These are phyloP conservation scores for Aspergillus calidoustus DNA, from an alignment of 2,329 filamentous ascomycete species.

Conservation along the genomic window DNA sequence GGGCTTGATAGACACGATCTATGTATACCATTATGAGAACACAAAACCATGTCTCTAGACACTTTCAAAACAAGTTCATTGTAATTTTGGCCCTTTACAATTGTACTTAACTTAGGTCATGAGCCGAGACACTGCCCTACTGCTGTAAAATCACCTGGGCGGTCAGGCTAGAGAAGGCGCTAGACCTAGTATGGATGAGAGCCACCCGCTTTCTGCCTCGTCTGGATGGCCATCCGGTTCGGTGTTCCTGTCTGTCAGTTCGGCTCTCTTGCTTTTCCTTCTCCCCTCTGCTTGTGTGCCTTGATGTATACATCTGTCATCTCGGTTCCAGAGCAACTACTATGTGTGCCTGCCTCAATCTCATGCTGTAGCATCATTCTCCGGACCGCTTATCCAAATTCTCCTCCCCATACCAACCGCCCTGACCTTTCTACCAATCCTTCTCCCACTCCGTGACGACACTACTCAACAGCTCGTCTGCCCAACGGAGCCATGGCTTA, in stretches of 20 bases:
- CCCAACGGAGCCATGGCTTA: constrained; percentile 40
- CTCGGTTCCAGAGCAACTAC: not conserved
- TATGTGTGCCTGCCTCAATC: constrained; percentile 7
- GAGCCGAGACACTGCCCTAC: too few species aligned
- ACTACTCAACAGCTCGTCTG: constrained; percentile 15
- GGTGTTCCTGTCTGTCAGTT: not conserved
- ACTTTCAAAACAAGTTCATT: not conserved
- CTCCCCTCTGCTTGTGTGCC: not conserved
- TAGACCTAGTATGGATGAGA: constrained; percentile 2
- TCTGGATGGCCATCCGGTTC: not conserved
- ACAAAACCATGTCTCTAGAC: not conserved
- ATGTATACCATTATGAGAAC: constrained; percentile 9
- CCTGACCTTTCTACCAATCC: constrained; percentile 3
- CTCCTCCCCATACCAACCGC: constrained; percentile 9
- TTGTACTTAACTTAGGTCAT: too few species aligned
- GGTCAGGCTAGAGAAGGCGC: not conserved
- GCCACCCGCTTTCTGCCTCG: constrained; percentile 15
- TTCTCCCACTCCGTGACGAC: constrained; percentile 13
- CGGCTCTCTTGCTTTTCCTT: constrained; percentile 10
- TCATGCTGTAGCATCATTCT: constrained; percentile 13
- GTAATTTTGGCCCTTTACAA: too few species aligned
- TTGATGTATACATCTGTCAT: constrained; percentile 10
- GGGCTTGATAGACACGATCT: constrained; percentile 13
- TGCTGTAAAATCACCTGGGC: constrained; percentile 7
- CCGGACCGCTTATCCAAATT: constrained; percentile 2